These are phyloP conservation scores for Rosa rugosa DNA, from an alignment of 306 rosid genomes.

Conservation along the genomic window DNA sequence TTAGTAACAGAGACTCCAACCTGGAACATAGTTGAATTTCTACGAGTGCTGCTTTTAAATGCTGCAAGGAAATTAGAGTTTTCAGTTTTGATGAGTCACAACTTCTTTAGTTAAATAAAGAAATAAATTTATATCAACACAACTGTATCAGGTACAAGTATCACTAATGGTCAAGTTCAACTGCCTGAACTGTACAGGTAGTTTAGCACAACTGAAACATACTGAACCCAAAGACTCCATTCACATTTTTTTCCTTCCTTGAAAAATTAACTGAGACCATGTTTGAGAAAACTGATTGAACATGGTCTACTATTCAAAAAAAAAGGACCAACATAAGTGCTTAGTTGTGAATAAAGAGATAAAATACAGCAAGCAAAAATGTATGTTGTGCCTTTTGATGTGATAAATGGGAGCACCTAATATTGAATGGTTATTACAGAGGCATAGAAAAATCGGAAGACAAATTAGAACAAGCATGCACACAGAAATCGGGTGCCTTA, in stretches of 20 bases:
- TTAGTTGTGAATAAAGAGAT: background rate
- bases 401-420: background rate
- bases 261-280: background rate
- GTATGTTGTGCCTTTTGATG: background rate
- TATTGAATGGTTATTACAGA: background rate
- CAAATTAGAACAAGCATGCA: background rate
- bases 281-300: background rate
- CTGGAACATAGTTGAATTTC: slow-evolving; percentile 54
- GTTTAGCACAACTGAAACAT: background rate
- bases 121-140: background rate
- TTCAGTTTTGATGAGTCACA: background rate
- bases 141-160: background rate
- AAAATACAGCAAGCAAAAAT: background rate
- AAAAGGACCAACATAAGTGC: background rate
- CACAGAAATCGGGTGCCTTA: background rate
- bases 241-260: background rate
- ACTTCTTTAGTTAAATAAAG: background rate
- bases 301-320: background rate
- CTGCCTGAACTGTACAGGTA: background rate
- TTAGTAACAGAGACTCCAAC: slow-evolving; percentile 69
- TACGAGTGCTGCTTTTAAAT: slow-evolving; percentile 48
- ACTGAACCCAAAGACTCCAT: background rate
- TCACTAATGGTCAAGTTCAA: background rate
- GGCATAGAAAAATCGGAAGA: background rate
- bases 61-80: slow-evolving; percentile 49